These are phyloP conservation scores for Scenedesmus sp. DNA, from an alignment of 163 green algal genomes.

Conservation along the genomic window DNA sequence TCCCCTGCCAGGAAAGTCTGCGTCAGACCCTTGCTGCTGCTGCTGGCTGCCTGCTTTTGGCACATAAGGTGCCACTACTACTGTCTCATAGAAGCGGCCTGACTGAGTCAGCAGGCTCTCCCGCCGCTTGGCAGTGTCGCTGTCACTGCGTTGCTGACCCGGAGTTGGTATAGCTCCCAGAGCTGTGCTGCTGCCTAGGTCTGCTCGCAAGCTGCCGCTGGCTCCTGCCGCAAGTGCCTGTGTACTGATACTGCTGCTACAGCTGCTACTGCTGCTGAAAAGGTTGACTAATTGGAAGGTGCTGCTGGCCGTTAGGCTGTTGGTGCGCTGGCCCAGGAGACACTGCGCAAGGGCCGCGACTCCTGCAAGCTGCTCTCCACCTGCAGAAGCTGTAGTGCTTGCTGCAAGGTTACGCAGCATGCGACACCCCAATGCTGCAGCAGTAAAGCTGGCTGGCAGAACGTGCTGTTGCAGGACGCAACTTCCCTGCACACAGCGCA, in stretches of 20 bases:
- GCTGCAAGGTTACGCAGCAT: neutral
- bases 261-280: constrained; percentile 22
- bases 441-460: neutral
- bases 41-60: neutral
- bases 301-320: neutral
- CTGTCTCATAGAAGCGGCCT: constrained; percentile 48
- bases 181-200: constrained; percentile 11
- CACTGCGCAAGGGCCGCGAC: constrained; percentile 7
- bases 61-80: constrained; percentile 21
- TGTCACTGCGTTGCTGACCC: neutral
- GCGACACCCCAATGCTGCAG: neutral
- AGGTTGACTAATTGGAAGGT: neutral
- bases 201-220: constrained; percentile 8
- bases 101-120: neutral
- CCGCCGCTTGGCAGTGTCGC: neutral
- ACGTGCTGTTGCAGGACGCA: neutral
- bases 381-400: neutral
- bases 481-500: neutral
- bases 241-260: constrained; percentile 29
- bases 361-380: neutral
- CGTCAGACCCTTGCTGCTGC: neutral
- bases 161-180: neutral
- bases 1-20: constrained; percentile 4
- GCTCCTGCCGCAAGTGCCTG: neutral
- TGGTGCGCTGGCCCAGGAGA: neutral